Conservation (phyloP, 805 yeast genomes). For the Candida krabiensis region DNA sequence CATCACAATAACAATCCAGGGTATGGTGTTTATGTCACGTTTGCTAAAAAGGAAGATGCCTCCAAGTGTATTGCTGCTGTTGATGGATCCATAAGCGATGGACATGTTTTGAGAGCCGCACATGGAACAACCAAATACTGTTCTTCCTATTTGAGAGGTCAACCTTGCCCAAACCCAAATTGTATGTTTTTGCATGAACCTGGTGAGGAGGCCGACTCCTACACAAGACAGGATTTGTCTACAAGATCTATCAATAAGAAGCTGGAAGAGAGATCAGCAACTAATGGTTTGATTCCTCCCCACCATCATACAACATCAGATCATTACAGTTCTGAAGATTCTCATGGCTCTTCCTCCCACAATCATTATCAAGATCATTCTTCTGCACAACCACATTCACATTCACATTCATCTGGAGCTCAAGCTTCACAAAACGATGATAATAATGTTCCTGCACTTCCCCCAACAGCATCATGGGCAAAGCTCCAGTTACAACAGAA, state of each 20-base stretch:
- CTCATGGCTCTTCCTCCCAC: constrained; percentile 13
- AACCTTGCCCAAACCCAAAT: constrained; percentile 95
- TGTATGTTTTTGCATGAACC: constrained; percentile 99
- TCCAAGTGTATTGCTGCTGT: constrained; percentile 88
- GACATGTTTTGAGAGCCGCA: constrained; percentile 86
- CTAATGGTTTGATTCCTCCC: constrained; percentile 36
- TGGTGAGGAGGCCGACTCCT: constrained; percentile 98
- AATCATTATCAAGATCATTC: constrained; percentile 5
- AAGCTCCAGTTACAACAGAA: constrained; percentile 20
- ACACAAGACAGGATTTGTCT: constrained; percentile 83
- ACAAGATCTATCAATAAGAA: constrained; percentile 69
- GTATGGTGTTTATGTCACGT: constrained; percentile 94
- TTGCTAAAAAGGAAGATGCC: constrained; percentile 92
- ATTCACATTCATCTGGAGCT: constrained; percentile 2
- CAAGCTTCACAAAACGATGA: constrained; percentile 16
- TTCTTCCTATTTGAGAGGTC: constrained; percentile 92
- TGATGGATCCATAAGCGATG: constrained; percentile 91
- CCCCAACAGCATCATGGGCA: constrained; percentile 73
- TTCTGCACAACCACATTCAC: constrained; percentile 3
- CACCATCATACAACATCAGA: constrained; percentile 16
- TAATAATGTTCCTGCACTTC: constrained; percentile 41
- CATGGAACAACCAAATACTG: constrained; percentile 99
- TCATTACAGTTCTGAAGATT: constrained; percentile 13
- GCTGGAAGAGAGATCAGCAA: constrained; percentile 36
- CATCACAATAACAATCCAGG: constrained; percentile 62